These are phyloP conservation scores for Boletales sp. DNA, from an alignment of 768 basidiomycete genomes.

Conservation along the genomic window DNA sequence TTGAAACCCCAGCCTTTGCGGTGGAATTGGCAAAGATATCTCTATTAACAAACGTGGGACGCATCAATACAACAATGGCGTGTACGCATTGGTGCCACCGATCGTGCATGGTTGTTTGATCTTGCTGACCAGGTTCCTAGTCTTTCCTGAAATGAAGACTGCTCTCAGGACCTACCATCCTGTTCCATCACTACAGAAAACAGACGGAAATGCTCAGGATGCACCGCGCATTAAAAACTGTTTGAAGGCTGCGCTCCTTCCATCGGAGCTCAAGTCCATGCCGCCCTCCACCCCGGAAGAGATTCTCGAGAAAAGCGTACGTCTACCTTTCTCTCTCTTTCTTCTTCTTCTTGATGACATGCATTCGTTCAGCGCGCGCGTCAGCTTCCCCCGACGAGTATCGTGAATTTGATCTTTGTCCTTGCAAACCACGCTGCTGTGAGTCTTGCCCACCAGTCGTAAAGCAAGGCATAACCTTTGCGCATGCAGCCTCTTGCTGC, in stretches of 20 bases:
- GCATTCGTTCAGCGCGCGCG: conserved; percentile 44
- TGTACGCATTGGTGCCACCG: conserved; percentile 44
- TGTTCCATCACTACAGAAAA: conserved; percentile 83
- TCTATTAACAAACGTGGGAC: conserved; percentile 82
- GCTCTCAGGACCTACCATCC: conserved; percentile 87
- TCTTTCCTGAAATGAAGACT: conserved; percentile 94
- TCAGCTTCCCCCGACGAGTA: conserved; percentile 73
- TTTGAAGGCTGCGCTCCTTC: conserved; percentile 75
- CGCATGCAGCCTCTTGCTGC: conserved; percentile 50
- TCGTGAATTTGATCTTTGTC: conserved; percentile 84
- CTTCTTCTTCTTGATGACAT: conserved; percentile 1
- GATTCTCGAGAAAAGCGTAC: conserved; percentile 63
- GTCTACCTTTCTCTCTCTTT: conserved; percentile 18
- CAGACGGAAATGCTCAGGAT: conserved; percentile 84
- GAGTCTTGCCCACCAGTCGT: conserved; percentile 25
- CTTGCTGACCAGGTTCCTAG: conserved; percentile 37
- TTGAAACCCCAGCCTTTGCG: conserved; percentile 74
- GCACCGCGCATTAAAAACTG: conserved; percentile 91
- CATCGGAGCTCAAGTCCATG: conserved; percentile 60
- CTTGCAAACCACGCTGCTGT: conserved; percentile 77
- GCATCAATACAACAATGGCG: conserved; percentile 92
- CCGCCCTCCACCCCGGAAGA: conserved; percentile 75
- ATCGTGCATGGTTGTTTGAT: conserved; percentile 5
- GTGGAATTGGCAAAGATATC: conserved; percentile 81
- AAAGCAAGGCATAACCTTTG: conserved; percentile 6